Conservation (phyloP, 192 early-diverging fungal genomes). For the Gamsiella multidivaricata region DNA sequence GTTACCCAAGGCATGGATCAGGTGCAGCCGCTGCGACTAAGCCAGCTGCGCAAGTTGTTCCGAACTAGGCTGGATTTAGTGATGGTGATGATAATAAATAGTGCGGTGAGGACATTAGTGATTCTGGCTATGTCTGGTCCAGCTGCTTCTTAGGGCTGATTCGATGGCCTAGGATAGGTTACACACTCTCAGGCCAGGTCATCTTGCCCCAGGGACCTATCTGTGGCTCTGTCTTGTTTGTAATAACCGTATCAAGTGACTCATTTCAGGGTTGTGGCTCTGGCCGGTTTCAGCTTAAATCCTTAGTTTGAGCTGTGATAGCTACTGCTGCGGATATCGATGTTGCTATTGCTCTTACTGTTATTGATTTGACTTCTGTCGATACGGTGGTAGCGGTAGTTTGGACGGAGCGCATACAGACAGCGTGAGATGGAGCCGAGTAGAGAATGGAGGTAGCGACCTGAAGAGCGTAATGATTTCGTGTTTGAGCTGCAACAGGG, state of each 20-base stretch:
- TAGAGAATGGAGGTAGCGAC: no score
- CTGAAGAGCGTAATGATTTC: no score
- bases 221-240: neutral
- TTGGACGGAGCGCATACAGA: no score
- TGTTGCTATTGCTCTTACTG: no score
- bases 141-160: neutral
- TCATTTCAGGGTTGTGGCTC: no score
- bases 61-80: neutral
- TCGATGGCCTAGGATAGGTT: neutral
- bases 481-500: no score
- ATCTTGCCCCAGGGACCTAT: neutral
- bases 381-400: no score
- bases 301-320: no score
- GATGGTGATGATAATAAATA: neutral
- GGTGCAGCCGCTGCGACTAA: slow-evolving; percentile 1
- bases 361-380: no score
- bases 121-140: neutral
- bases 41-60: neutral
- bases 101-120: neutral
- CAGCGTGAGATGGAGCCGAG: no score
- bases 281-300: no score
- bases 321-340: no score
- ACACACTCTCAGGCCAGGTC: neutral
- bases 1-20: slow-evolving; percentile 8
- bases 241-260: neutral